Base-by-base conservation (phyloP, 352 stramenopile species). In the Phytopythium helicoides region DNA sequence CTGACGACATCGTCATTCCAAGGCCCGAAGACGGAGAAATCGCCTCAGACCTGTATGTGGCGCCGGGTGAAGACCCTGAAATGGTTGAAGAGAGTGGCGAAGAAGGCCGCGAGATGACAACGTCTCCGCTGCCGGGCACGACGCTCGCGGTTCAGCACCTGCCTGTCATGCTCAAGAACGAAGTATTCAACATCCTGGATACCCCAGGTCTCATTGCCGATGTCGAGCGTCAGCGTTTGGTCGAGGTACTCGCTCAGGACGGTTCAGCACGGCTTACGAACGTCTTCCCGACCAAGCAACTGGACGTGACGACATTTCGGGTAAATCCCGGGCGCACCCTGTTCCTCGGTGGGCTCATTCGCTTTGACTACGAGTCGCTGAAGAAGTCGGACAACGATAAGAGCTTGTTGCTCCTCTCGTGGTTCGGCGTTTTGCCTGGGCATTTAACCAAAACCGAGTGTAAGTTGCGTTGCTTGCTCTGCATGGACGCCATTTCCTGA, bases 101-200 rank as follows among this genome's bases (percentile, higher is more conserved):
- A 2, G 75, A 90, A 59, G 73, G 78, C 12, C 67, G 76, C 3
- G 56, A 85, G 40, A 85, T 97, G 68, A 97, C 89, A 15, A 96
- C 86, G 14, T 97, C 89, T n/a, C 79, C 80, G 22, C 68, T 97
- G 15, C 91, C 91, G 3, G 91, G 91, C 26, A 97, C 91, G 23
- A 97, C 91, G 10, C 64, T 97, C 38, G 89, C 81, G 5, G 82
- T 92, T 19, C 83, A 90, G 56, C 79, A 86, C 51, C 58, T 92
- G 54, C 81, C 84, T 3, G 70, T 94, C 5, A 86, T 92, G 34
- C 70, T 85, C 26, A 82, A 81, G 39, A 89, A 94, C 33, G 78
- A 94, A 23, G 62, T 84, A 9, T 94, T 86, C 61, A 90, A 94
- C 58, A 80, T 92, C 35, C 56, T 94, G 8, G 84, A 94, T 56